Evolutionary conservation across 2,329 filamentous ascomycete genomes (phyloP).

Genomic region (Fusarium cicatricum): DNA sequence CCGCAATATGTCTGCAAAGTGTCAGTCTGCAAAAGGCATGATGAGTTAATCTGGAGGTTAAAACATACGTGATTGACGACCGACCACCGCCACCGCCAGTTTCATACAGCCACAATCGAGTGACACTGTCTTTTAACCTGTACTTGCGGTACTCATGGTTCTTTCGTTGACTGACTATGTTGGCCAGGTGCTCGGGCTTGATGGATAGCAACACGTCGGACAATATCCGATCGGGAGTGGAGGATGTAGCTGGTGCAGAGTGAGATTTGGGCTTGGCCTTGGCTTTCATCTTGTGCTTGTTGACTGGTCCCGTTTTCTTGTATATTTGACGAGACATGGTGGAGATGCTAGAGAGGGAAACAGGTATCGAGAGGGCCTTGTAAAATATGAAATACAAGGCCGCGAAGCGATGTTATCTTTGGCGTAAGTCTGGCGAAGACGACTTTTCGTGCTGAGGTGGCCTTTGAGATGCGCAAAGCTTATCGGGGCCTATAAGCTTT

Average conservation of each 20-base stretch:
- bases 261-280: background rate
- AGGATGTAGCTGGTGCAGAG: background rate
- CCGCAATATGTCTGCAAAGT: slow-evolving; percentile 19
- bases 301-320: background rate
- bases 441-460: too few relatives aligned
- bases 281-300: too few relatives aligned
- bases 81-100: slow-evolving; percentile 19
- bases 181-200: slow-evolving; percentile 27
- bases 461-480: too few relatives aligned
- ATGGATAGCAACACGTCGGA: slow-evolving; percentile 40
- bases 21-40: too few relatives aligned
- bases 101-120: slow-evolving; percentile 42
- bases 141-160: slow-evolving; percentile 43
- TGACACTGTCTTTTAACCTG: slow-evolving; percentile 30
- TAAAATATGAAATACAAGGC: too few relatives aligned
- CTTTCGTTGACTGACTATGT: slow-evolving; percentile 36
- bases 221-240: background rate
- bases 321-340: background rate
- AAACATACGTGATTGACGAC: slow-evolving; percentile 38
- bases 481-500: too few relatives aligned
- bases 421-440: too few relatives aligned
- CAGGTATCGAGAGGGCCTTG: too few relatives aligned
- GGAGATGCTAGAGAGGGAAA: too few relatives aligned
- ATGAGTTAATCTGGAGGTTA: too few relatives aligned
- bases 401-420: too few relatives aligned